phyloP scores from a whole-genome alignment of 2,329 filamentous ascomycete genomes.

The Alternaria ventricosa region DNA sequence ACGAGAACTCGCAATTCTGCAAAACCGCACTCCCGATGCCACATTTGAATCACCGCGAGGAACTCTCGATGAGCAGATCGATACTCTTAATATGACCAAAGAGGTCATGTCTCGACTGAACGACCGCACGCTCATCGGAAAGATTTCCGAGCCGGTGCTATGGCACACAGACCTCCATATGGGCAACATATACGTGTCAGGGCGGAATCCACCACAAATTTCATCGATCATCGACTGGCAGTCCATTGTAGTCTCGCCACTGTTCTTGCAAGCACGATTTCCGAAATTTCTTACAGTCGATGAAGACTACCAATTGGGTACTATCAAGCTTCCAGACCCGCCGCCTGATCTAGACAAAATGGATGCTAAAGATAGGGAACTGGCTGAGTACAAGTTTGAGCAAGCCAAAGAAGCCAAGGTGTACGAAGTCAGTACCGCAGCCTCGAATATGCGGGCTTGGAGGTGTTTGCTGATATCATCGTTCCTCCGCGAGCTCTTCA shows the following conservation, averaged over 20 bases:
- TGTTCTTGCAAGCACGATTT: conserved; percentile 26
- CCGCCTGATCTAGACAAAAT: conserved; percentile 18
- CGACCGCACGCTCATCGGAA: conserved; percentile 4
- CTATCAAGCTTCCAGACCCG: conserved; percentile 6
- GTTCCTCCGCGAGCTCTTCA: conserved; percentile 44
- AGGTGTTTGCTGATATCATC: conserved; percentile 27
- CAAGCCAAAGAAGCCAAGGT: conserved; percentile 32
- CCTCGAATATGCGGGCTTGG: no score
- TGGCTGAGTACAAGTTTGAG: conserved; percentile 4
- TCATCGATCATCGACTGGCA: conserved; percentile 36
- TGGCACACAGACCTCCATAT: conserved; percentile 49
- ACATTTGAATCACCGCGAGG: conserved; percentile 14
- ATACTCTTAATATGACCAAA: conserved; percentile 16
- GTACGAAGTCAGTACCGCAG: conserved; percentile 30
- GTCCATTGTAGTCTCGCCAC: conserved; percentile 26
- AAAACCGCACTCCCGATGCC: not conserved
- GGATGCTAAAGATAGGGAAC: conserved; percentile 9
- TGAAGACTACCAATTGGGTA: conserved; percentile 19
- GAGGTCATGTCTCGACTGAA: conserved; percentile 18
- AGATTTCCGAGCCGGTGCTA: conserved; percentile 13
- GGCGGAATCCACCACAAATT: conserved; percentile 23
- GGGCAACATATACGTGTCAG: conserved; percentile 44
- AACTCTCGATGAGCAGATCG: conserved; percentile 20
- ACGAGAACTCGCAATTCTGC: conserved; percentile 18
- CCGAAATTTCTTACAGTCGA: conserved; percentile 22